Evolutionary conservation across 768 basidiomycete genomes (phyloP), one percentile per base, ranked within the genome.

Genomic region (Suillus decipiens): DNA sequence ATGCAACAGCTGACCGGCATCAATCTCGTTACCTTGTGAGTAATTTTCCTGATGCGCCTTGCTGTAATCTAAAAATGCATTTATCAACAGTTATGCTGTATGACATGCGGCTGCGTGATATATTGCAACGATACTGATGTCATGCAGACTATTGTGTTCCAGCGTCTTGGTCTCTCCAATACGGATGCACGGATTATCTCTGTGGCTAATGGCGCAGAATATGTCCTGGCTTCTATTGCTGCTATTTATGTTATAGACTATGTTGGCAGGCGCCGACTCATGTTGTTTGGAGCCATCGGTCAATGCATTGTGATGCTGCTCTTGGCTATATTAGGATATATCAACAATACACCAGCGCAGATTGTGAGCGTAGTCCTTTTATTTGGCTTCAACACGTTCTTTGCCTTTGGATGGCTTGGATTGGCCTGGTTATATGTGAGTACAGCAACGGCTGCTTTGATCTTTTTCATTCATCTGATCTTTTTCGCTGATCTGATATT

Each of bases 201-300:
- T 60, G 75, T 77, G 59, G 75, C 72, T 41, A 79, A 78, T 60
- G 76, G 76, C 65, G 73, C 81, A 71, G 78, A 80, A 72, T 75
- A 79, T 63, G 71, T 73, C 56, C 73, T 78, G 67, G 80, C 80
- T 64, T 83, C 83, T 37, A 77, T 82, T n/a, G 73, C 81, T 63
- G 80, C 80, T 31, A 81, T 83, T 74, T 80, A 75, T 68, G 75
- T 78, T 60, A 79, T 84, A 67, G 83, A 85, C 70, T 71, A 75
- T 62, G 77, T 81, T 67, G 83, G 82, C 62, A 78, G 82, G 61
- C 77, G 82, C 61, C 73, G 73, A 34, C 71, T 84, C 47, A 78
- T 84, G 61, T 74, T 83, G 69, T 73, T 72, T 67, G 83, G 83
- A 55, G 79, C 82, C 33, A 66, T 75, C 57, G 81, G 80, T 68